Percentiles rank a stretch among this genome's conserved stretches.
phyloP scores from a whole-genome alignment of 805 yeast genomes.

The Candida schatavii region DNA sequence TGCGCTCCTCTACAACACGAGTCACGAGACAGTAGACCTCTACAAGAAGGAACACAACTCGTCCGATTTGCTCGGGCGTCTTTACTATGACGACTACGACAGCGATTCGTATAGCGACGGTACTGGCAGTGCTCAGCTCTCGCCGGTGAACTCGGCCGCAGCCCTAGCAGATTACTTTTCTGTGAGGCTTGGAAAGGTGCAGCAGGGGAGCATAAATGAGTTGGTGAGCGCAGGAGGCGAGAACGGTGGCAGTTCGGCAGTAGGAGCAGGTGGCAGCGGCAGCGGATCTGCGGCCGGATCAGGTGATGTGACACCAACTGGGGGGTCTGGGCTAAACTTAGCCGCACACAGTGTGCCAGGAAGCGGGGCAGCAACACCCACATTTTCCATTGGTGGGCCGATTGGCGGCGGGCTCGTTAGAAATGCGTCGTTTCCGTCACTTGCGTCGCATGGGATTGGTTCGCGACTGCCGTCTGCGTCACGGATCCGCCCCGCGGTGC shows the following conservation, averaged over 20 bases:
- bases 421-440: not conserved
- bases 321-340: too few species aligned
- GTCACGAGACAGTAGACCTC: slow-evolving; percentile 35
- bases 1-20: slow-evolving; percentile 37
- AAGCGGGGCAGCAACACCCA: not conserved
- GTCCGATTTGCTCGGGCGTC: slow-evolving; percentile 39
- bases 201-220: not conserved
- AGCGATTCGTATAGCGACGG: slow-evolving; percentile 24
- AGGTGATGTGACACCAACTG: not conserved
- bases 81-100: slow-evolving; percentile 43
- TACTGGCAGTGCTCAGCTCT: slow-evolving; percentile 13
- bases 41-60: slow-evolving; percentile 36
- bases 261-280: too few species aligned
- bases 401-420: not conserved
- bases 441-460: not conserved
- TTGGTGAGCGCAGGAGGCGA: not conserved
- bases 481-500: slow-evolving; percentile 10
- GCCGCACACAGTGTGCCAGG: not conserved
- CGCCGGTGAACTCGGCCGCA: slow-evolving; percentile 11
- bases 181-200: not conserved
- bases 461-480: slow-evolving; percentile 4
- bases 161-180: slow-evolving; percentile 2
- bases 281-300: not conserved
- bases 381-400: not conserved
- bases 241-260: too few species aligned